Evolutionary conservation across 2,329 filamentous ascomycete species (phyloP).

Genomic region (Cercospora beticola): DNA sequence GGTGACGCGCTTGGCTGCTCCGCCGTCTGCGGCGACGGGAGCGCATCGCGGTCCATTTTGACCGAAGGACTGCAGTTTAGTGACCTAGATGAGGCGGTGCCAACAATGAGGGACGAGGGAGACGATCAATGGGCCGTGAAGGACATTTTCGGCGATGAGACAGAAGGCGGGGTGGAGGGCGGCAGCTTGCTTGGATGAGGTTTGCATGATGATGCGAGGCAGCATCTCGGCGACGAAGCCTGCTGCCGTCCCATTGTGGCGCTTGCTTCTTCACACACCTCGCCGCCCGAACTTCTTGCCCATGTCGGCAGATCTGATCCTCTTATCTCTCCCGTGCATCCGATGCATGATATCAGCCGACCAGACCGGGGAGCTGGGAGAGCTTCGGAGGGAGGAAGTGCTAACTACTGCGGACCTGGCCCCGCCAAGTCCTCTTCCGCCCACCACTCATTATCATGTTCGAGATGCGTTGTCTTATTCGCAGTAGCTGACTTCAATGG

Average conservation of each 20-base stretch:
- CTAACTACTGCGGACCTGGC: neutral
- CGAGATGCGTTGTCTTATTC: neutral
- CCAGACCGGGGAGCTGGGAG: neutral
- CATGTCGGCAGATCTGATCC: neutral
- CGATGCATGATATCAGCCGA: neutral
- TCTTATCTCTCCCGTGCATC: neutral
- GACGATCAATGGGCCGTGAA: neutral
- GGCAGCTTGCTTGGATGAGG: neutral
- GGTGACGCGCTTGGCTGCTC: neutral
- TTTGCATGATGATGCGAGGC: neutral
- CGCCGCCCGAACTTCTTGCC: neutral
- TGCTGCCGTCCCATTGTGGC: neutral
- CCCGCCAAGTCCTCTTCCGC: neutral
- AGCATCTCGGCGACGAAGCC: neutral
- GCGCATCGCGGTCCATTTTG: neutral
- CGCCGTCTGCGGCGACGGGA: neutral
- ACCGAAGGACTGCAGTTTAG: neutral
- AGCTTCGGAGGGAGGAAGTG: neutral
- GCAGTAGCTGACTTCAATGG: neutral
- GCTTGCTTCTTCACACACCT: neutral
- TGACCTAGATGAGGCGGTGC: neutral
- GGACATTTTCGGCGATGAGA: neutral
- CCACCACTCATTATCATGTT: neutral
- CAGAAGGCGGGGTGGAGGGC: constrained; percentile 1
- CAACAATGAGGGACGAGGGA: neutral